Evolutionary conservation across 73 alveolate species (phyloP).

Genomic region (Loxodes magnus): DNA sequence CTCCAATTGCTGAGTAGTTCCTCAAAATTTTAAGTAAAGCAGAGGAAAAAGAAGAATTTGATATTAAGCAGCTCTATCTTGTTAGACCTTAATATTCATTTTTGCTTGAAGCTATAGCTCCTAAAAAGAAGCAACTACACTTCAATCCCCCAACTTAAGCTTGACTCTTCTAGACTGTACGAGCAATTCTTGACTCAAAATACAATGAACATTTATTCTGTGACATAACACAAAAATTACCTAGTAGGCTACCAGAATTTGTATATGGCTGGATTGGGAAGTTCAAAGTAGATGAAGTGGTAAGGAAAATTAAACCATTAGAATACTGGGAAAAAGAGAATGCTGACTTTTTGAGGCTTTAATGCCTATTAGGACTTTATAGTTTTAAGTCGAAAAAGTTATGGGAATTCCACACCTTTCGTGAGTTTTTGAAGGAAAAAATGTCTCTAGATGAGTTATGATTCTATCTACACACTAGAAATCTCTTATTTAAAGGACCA

Average conservation of each 20-base stretch:
- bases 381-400: background rate
- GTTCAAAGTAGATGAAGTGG: conserved; percentile 34
- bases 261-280: conserved; percentile 51
- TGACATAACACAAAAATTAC: conserved; percentile 20
- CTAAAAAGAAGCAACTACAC: background rate
- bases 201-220: conserved; percentile 15
- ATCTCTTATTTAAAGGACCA: conserved; percentile 28
- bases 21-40: background rate
- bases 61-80: background rate
- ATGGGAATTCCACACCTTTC: conserved; percentile 7
- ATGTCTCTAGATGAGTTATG: conserved; percentile 23
- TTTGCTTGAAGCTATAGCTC: background rate
- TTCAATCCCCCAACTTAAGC: conserved; percentile 28
- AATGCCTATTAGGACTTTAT: conserved; percentile 25
- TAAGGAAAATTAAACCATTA: conserved; percentile 24
- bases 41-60: background rate
- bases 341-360: conserved; percentile 31
- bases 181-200: conserved; percentile 43
- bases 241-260: conserved; percentile 37
- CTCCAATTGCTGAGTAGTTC: conserved; percentile 1
- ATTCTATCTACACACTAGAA: conserved; percentile 26
- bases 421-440: conserved; percentile 17
- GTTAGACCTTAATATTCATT: conserved; percentile 12
- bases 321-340: conserved; percentile 35
- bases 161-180: conserved; percentile 40